Conservation (phyloP, 768 basidiomycete species). For the Calvatia gigantea region DNA sequence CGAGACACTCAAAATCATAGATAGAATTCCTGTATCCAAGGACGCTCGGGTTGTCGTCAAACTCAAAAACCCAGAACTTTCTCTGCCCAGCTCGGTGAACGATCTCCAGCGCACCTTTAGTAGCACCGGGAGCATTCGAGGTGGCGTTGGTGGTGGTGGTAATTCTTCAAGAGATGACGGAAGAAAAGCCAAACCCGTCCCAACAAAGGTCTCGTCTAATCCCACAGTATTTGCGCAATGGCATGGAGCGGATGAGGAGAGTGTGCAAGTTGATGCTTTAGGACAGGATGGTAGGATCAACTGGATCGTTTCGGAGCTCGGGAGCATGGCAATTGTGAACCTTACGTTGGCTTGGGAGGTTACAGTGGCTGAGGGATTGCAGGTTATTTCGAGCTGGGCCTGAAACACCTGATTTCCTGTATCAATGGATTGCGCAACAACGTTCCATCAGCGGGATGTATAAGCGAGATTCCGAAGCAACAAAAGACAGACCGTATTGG, state of each 20-base stretch:
- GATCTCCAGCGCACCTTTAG: neutral
- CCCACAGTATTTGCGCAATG: slow-evolving; percentile 27
- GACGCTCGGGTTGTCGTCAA: slow-evolving; percentile 29
- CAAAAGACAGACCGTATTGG: too few relatives aligned
- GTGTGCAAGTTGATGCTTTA: slow-evolving; percentile 20
- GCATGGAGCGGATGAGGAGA: slow-evolving; percentile 26
- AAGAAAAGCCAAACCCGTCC: neutral
- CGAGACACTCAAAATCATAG: slow-evolving; percentile 28
- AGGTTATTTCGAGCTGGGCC: neutral
- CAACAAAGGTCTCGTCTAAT: slow-evolving; percentile 18
- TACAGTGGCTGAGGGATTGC: slow-evolving; percentile 17
- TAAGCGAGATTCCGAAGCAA: too few relatives aligned
- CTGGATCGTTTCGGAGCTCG: slow-evolving; percentile 28
- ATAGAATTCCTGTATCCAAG: slow-evolving; percentile 33
- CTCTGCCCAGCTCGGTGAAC: slow-evolving; percentile 8
- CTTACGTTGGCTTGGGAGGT: slow-evolving; percentile 33
- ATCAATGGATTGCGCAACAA: too few relatives aligned
- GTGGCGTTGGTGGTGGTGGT: neutral
- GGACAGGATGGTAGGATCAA: slow-evolving; percentile 32
- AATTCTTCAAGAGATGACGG: neutral
- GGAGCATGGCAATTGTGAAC: slow-evolving; percentile 27
- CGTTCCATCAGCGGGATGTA: too few relatives aligned
- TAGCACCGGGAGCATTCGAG: neutral
- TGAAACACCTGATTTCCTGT: too few relatives aligned
- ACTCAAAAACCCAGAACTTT: slow-evolving; percentile 25